These are phyloP conservation scores for Leccinum subspadiceum DNA, from an alignment of 1,284 basidiomycete species.

Conservation along the genomic window DNA sequence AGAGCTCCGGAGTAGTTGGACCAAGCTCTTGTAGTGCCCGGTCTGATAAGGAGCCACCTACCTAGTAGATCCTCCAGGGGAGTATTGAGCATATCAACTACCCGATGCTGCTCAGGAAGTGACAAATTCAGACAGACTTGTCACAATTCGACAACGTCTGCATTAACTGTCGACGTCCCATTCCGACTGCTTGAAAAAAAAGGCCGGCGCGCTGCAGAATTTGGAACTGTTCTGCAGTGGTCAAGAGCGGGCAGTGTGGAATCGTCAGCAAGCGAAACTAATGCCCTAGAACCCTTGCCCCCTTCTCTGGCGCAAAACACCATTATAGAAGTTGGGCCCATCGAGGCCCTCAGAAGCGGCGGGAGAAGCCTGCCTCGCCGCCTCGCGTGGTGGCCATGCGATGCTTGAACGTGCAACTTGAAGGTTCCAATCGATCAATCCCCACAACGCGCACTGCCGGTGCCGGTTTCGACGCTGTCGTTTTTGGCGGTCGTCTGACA, in stretches of 20 bases:
- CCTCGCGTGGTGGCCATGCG: constrained; percentile 14
- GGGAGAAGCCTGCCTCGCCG: constrained; percentile 7
- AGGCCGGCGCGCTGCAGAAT: neutral
- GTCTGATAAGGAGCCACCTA: neutral
- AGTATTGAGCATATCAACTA: neutral
- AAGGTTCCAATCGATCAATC: neutral
- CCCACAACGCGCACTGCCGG: constrained; percentile 5
- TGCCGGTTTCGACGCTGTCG: neutral
- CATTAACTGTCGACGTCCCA: neutral
- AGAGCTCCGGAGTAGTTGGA: neutral
- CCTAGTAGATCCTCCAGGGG: neutral
- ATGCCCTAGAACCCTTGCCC: neutral
- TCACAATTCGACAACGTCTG: neutral
- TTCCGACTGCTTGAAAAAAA: neutral
- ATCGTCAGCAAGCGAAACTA: neutral
- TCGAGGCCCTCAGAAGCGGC: neutral
- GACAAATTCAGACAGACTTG: neutral
- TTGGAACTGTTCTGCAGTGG: neutral
- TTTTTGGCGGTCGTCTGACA: neutral
- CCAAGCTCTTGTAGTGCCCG: neutral
- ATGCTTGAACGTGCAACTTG: neutral
- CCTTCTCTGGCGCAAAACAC: neutral
- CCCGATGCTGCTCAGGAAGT: neutral
- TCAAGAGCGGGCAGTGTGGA: neutral
- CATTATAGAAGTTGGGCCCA: neutral